Evolutionary conservation across 495 filamentous ascomycete species (phyloP).

Genomic region (Aspergillus egyptiacus): DNA sequence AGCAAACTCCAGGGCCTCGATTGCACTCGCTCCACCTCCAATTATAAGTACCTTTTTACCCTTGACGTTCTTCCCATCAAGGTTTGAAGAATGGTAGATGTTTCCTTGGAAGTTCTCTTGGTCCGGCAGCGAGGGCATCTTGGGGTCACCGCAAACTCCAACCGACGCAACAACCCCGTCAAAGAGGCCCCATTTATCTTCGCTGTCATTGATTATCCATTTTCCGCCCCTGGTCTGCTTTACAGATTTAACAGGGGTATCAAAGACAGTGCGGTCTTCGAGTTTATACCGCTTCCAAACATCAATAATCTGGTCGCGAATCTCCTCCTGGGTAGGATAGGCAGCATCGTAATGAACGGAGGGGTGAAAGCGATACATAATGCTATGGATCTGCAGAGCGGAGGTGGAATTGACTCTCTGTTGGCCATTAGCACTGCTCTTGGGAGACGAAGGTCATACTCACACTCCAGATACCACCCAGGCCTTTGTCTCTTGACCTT

Average conservation of each 20-base stretch:
- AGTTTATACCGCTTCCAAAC: constrained; percentile 75
- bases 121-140: constrained; percentile 60
- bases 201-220: constrained; percentile 80
- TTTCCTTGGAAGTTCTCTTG: constrained; percentile 61
- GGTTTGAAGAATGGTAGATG: constrained; percentile 66
- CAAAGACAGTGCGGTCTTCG: constrained; percentile 63
- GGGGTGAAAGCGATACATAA: constrained; percentile 88
- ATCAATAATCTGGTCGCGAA: constrained; percentile 61
- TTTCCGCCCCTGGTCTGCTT: constrained; percentile 61
- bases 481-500: constrained; percentile 48
- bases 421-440: neutral
- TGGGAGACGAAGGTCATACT: constrained; percentile 17
- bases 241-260: constrained; percentile 60
- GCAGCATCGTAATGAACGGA: constrained; percentile 65
- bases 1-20: constrained; percentile 80
- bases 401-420: constrained; percentile 80
- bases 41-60: constrained; percentile 70
- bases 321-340: constrained; percentile 69
- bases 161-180: constrained; percentile 73
- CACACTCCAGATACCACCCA: constrained; percentile 85
- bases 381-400: constrained; percentile 71
- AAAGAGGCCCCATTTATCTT: constrained; percentile 59
- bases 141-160: constrained; percentile 73
- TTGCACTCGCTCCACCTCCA: constrained; percentile 74
- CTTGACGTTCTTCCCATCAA: constrained; percentile 64